phyloP scores from a whole-genome alignment of 1,284 basidiomycete genomes.

The Ceratobasidium sp. region DNA sequence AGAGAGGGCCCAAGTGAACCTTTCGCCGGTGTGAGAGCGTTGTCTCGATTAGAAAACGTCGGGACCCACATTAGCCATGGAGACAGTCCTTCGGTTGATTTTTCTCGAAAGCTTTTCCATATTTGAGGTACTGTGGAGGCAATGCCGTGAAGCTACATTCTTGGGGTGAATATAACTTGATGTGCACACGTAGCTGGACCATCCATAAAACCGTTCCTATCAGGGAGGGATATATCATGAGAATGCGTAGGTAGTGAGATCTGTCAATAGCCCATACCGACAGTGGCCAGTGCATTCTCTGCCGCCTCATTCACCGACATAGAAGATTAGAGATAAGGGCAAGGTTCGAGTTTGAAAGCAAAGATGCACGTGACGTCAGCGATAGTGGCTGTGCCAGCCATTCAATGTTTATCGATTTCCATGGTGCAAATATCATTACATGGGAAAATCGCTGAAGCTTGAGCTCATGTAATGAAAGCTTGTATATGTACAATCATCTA shows the following conservation, averaged over 20 bases:
- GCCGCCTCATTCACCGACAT: slow-evolving; percentile 55
- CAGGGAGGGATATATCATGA: neutral
- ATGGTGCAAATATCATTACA: too few relatives aligned
- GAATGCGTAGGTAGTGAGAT: neutral
- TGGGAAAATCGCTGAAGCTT: too few relatives aligned
- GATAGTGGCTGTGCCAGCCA: too few relatives aligned
- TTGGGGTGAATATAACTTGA: slow-evolving; percentile 50
- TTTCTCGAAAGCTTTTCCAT: slow-evolving; percentile 79
- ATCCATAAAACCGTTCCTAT: slow-evolving; percentile 76
- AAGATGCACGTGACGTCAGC: neutral
- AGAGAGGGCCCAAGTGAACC: slow-evolving; percentile 76
- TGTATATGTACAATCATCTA: too few relatives aligned
- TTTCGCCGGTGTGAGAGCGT: slow-evolving; percentile 55
- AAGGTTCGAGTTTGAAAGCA: neutral
- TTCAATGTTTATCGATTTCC: too few relatives aligned
- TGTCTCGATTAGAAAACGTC: neutral
- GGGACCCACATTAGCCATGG: slow-evolving; percentile 71
- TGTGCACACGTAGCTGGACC: slow-evolving; percentile 67
- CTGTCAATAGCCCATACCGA: slow-evolving; percentile 59
- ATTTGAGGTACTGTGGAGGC: slow-evolving; percentile 52
- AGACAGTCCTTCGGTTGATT: slow-evolving; percentile 80
- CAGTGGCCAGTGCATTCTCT: slow-evolving; percentile 73
- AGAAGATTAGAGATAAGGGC: neutral
- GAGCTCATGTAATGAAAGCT: too few relatives aligned
- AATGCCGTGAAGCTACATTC: neutral